Conservation (phyloP, 2,329 filamentous ascomycete species). For the Ceratocystis eucalypticola region DNA sequence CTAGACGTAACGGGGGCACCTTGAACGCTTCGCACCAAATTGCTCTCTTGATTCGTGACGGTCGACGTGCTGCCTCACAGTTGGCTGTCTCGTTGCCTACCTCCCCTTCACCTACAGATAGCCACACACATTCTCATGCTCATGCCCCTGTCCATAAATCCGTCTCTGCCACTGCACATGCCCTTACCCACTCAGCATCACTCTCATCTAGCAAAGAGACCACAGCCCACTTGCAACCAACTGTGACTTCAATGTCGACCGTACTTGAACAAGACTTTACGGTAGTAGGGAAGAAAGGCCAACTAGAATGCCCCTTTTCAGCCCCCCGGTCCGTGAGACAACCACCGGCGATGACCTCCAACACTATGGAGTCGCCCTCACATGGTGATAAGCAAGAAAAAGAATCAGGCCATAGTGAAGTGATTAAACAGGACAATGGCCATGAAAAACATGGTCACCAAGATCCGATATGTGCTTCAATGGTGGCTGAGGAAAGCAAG, state of each 20-base stretch:
- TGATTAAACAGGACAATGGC: slow-evolving; percentile 21
- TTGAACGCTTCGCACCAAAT: slow-evolving; percentile 42
- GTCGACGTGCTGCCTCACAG: slow-evolving; percentile 43
- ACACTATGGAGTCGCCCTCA: neutral
- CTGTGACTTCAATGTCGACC: slow-evolving; percentile 45
- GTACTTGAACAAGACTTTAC: slow-evolving; percentile 83
- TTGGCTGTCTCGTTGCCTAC: slow-evolving; percentile 34
- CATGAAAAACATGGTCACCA: slow-evolving; percentile 27
- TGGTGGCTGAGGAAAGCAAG: slow-evolving; percentile 44
- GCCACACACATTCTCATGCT: neutral
- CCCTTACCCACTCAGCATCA: neutral
- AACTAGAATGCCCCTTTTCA: slow-evolving; percentile 68
- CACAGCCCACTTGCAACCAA: slow-evolving; percentile 32
- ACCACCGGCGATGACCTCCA: neutral
- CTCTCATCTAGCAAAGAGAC: slow-evolving; percentile 34
- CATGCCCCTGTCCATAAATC: neutral
- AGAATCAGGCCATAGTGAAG: slow-evolving; percentile 20
- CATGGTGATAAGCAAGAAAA: slow-evolving; percentile 20
- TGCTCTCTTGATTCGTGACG: slow-evolving; percentile 50
- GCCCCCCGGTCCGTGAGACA: slow-evolving; percentile 18
- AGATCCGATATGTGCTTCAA: slow-evolving; percentile 51
- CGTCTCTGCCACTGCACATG: slow-evolving; percentile 6
- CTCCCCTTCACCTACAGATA: neutral
- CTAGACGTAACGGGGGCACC: slow-evolving; percentile 31
- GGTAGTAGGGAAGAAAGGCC: slow-evolving; percentile 65